Conservation (phyloP, 2,329 filamentous ascomycete species). For the Venturia pyrina region DNA sequence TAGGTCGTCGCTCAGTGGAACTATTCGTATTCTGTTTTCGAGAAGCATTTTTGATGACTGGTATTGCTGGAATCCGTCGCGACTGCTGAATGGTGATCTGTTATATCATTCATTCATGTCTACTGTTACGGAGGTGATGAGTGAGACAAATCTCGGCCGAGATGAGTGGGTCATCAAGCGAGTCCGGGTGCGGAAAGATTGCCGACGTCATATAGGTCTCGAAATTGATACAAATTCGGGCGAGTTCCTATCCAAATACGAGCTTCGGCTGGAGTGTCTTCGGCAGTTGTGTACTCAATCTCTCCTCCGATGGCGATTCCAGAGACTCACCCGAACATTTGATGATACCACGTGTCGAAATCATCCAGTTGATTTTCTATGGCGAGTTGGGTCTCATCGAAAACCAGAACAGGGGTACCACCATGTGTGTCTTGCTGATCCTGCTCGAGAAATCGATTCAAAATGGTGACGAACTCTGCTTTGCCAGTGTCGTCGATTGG, state of each 20-base stretch:
- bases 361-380: background rate
- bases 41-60: background rate
- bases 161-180: background rate
- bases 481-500: background rate
- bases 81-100: background rate
- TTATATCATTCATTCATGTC: background rate
- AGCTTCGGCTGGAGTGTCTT: background rate
- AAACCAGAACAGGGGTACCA: background rate
- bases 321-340: background rate
- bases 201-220: background rate
- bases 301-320: background rate
- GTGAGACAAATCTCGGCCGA: constrained; percentile 1
- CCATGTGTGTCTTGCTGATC: background rate
- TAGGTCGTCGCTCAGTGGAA: background rate
- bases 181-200: background rate
- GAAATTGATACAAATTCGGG: background rate
- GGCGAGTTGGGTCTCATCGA: background rate
- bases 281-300: background rate
- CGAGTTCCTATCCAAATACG: background rate
- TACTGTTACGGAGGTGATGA: background rate
- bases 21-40: background rate
- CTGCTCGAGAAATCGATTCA: background rate
- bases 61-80: background rate
- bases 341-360: constrained; percentile 6
- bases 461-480: background rate